These are phyloP conservation scores for Leptographium flavum DNA, from an alignment of 2,329 filamentous ascomycete species.

Conservation along the genomic window DNA sequence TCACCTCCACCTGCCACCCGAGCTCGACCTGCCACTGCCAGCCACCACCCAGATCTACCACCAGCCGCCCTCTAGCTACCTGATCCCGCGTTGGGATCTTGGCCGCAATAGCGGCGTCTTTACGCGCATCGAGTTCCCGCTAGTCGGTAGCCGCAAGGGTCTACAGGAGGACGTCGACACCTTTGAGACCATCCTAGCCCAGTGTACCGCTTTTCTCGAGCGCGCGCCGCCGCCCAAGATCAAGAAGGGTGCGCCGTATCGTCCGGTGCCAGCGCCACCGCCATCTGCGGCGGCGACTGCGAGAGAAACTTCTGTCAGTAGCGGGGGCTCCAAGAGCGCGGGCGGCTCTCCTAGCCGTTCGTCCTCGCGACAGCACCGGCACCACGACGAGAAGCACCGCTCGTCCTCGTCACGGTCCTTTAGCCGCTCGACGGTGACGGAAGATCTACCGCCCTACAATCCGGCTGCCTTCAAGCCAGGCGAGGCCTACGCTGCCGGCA, in stretches of 20 bases:
- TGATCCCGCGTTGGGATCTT: constrained; percentile 91
- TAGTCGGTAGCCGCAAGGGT: constrained; percentile 53
- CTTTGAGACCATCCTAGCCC: constrained; percentile 87
- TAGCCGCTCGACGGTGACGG: constrained; percentile 25
- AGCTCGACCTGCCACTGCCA: constrained; percentile 83
- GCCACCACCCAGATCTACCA: constrained; percentile 97
- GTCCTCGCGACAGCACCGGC: neutral
- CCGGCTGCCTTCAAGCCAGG: constrained; percentile 68
- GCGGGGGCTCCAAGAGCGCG: too few relatives aligned
- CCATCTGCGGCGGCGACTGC: constrained; percentile 9
- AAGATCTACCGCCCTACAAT: constrained; percentile 54
- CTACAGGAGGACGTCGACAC: constrained; percentile 87
- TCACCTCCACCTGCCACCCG: constrained; percentile 84
- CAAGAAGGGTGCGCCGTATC: neutral
- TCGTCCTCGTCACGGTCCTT: constrained; percentile 13
- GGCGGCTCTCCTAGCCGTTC: neutral
- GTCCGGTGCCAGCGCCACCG: constrained; percentile 3
- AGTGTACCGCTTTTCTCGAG: constrained; percentile 91
- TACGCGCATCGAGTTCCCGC: constrained; percentile 81
- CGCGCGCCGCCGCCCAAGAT: constrained; percentile 50
- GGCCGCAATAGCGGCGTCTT: constrained; percentile 81
- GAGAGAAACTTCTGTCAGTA: constrained; percentile 8
- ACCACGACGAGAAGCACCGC: neutral
- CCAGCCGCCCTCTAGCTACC: constrained; percentile 80
- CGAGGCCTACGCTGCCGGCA: constrained; percentile 57